Percentiles rank a stretch among this genome's conserved stretches.
These are phyloP conservation scores for Dioszegia crocea DNA, from an alignment of 768 basidiomycete species.

Conservation along the genomic window DNA sequence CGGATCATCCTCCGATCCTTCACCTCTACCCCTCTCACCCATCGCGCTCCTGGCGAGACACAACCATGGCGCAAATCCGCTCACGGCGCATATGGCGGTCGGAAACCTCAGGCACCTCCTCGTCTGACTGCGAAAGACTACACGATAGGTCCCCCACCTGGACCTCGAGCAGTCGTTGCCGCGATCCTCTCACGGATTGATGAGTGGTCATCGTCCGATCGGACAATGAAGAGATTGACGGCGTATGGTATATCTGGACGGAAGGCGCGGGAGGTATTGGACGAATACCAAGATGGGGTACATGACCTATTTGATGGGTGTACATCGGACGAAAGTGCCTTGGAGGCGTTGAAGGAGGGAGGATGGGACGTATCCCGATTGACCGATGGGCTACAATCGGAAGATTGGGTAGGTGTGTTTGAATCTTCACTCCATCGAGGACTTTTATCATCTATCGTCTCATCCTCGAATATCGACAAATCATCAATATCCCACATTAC, in stretches of 20 bases:
- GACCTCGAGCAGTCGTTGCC: constrained; percentile 5
- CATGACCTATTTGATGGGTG: constrained; percentile 2
- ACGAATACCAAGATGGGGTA: constrained; percentile 10
- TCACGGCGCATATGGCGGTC: no score
- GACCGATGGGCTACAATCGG: constrained; percentile 21
- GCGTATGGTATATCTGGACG: constrained; percentile 19
- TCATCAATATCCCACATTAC: constrained; percentile 18
- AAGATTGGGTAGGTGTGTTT: constrained; percentile 24
- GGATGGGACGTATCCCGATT: constrained; percentile 29
- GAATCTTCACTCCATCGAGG: constrained; percentile 33
- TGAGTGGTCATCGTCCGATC: constrained; percentile 18
- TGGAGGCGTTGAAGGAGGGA: not conserved
- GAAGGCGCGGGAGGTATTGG: not conserved
- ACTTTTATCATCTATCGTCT: constrained; percentile 17
- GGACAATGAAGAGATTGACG: constrained; percentile 14
- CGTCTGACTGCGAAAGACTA: constrained; percentile 18
- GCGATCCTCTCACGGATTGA: constrained; percentile 19
- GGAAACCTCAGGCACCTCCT: not conserved
- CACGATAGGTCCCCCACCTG: constrained; percentile 14
- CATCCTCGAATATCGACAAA: not conserved
- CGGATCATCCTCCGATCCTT: not conserved
- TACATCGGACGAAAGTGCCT: constrained; percentile 9
- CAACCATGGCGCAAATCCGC: no score
- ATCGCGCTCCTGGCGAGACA: no score
- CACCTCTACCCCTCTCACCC: not conserved